phyloP scores from a whole-genome alignment of 306 rosid genomes.

The Dryas alaskensis region DNA sequence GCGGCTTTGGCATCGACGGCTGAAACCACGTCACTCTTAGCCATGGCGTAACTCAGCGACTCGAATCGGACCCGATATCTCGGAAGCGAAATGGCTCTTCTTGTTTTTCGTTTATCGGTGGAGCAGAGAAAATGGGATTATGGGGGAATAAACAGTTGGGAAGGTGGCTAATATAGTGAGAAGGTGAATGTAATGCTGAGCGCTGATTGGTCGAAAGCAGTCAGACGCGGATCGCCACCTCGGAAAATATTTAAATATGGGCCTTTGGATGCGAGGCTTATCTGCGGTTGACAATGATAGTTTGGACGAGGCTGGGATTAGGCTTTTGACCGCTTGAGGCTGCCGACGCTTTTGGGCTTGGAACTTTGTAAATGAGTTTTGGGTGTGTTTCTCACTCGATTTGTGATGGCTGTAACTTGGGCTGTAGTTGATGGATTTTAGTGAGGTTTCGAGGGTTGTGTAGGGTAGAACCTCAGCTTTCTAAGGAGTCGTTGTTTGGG shows the following conservation, averaged over 20 bases:
- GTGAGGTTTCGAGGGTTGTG: background rate
- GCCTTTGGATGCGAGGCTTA: slow-evolving; percentile 27
- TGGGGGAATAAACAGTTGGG: background rate
- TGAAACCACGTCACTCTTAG: background rate
- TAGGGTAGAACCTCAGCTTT: slow-evolving; percentile 19
- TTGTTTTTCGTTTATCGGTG: background rate
- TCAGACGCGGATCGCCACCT: slow-evolving; percentile 31
- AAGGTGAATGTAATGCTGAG: background rate
- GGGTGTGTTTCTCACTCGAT: slow-evolving; percentile 36
- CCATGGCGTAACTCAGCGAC: slow-evolving; percentile 13
- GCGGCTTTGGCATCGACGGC: background rate
- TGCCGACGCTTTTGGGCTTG: background rate
- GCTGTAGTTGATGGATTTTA: background rate
- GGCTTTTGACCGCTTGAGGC: background rate
- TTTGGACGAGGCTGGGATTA: slow-evolving; percentile 13
- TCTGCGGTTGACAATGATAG: slow-evolving; percentile 27
- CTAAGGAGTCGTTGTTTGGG: background rate
- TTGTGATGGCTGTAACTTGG: slow-evolving; percentile 14
- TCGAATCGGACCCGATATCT: background rate
- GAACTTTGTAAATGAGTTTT: background rate
- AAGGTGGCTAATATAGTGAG: slow-evolving; percentile 21
- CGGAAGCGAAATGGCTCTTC: too few species aligned
- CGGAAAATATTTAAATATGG: background rate
- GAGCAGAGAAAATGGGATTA: background rate
- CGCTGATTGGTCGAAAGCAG: slow-evolving; percentile 30